Percentiles rank a stretch among this genome's conserved stretches.
phyloP scores from a whole-genome alignment of 78 protist species.

The Carpediemonas membranifera region DNA sequence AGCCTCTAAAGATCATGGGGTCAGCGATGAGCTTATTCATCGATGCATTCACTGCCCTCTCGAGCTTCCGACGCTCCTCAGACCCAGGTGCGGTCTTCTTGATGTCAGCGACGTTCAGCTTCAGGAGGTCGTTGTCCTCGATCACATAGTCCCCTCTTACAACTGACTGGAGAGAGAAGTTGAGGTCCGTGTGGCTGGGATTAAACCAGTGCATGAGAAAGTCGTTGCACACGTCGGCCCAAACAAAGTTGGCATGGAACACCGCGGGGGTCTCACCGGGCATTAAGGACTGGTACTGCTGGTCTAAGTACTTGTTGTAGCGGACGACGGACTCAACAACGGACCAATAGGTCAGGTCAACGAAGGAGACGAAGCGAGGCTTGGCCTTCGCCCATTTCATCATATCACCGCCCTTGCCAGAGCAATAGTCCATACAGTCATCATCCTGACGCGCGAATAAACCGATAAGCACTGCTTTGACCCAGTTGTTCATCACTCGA shows the following conservation, averaged over 20 bases:
- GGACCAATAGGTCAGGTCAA: neutral
- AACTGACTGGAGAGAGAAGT: too few species aligned
- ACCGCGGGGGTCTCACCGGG: neutral
- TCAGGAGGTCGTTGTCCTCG: too few species aligned
- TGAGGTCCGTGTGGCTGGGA: too few species aligned
- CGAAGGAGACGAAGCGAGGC: neutral
- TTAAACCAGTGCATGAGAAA: neutral
- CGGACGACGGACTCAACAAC: neutral
- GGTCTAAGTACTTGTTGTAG: neutral
- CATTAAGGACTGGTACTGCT: neutral
- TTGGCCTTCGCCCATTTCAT: neutral
- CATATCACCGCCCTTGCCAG: slow-evolving; percentile 33
- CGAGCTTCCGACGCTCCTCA: too few species aligned
- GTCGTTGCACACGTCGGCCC: neutral
- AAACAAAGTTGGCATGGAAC: neutral
- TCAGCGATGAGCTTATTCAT: too few species aligned
- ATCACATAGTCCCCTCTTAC: too few species aligned
- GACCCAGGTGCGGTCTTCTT: too few species aligned
- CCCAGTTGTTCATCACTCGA: slow-evolving; percentile 18
- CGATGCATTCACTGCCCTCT: too few species aligned
- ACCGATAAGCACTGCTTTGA: slow-evolving; percentile 12
- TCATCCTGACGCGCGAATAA: neutral
- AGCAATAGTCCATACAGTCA: slow-evolving; percentile 12
- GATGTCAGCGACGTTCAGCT: too few species aligned
- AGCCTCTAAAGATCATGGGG: neutral